phyloP scores from a whole-genome alignment of 1,139 yeast genomes.

The Saccharomyces uvarum region DNA sequence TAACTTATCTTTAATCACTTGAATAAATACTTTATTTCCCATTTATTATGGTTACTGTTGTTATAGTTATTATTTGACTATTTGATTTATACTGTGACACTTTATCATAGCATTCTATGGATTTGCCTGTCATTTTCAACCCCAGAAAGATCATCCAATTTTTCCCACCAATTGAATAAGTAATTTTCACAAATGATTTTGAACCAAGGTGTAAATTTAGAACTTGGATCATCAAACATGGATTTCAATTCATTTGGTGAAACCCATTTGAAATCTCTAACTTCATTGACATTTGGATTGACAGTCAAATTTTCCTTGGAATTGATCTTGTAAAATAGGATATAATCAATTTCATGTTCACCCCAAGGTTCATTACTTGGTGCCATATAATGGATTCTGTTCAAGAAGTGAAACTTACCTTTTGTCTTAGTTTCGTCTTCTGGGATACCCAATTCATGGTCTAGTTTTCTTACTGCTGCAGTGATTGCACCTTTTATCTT shows the following conservation, averaged over 20 bases:
- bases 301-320: conserved; percentile 41
- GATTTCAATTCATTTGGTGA: conserved; percentile 53
- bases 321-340: conserved; percentile 63
- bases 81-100: not conserved
- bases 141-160: conserved; percentile 43
- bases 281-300: conserved; percentile 67
- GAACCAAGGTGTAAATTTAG: conserved; percentile 95
- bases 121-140: conserved; percentile 29
- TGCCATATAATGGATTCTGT: conserved; percentile 91
- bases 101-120: conserved; percentile 28
- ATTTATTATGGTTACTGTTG: not conserved
- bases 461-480: conserved; percentile 88
- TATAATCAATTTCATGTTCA: conserved; percentile 95
- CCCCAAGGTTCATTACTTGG: conserved; percentile 87
- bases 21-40: not conserved
- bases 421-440: conserved; percentile 36
- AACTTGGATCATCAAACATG: conserved; percentile 61
- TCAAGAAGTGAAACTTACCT: conserved; percentile 63
- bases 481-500: conserved; percentile 72
- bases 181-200: conserved; percentile 87
- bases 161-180: conserved; percentile 90
- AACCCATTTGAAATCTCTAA: conserved; percentile 73
- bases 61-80: not conserved
- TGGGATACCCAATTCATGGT: conserved; percentile 92
- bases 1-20: not conserved